Evolutionary conservation across 2,329 filamentous ascomycete species (phyloP).

Genomic region (Cordyceps farinosa): DNA sequence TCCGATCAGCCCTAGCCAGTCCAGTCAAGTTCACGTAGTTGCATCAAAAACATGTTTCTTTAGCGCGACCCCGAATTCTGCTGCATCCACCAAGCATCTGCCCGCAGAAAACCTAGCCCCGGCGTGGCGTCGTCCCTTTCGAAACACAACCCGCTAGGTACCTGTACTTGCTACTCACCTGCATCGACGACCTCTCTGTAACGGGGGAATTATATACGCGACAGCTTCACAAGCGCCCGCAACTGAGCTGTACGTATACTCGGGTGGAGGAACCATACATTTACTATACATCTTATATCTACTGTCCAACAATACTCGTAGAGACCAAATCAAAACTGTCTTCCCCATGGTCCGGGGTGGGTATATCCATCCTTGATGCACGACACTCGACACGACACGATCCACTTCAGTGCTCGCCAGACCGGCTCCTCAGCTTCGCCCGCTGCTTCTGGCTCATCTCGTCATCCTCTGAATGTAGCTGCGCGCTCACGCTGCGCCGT

Average conservation of each 20-base stretch:
- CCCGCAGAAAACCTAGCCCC: neutral
- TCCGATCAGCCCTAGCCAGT: neutral
- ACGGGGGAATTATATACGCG: too few relatives aligned
- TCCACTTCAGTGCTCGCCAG: neutral
- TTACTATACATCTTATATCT: neutral
- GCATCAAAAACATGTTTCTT: neutral
- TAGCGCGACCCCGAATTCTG: too few relatives aligned
- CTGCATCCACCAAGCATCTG: neutral
- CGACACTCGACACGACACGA: neutral
- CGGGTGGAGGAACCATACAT: neutral
- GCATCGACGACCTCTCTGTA: too few relatives aligned
- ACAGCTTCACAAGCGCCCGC: too few relatives aligned
- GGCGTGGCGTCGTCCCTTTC: too few relatives aligned
- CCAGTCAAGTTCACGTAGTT: neutral
- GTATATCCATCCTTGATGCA: slow-evolving; percentile 2
- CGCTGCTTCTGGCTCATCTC: slow-evolving; percentile 23
- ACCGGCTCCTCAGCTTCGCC: neutral
- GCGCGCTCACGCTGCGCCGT: slow-evolving; percentile 1
- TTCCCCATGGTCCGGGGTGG: neutral
- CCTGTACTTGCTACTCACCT: too few relatives aligned
- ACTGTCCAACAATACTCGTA: neutral
- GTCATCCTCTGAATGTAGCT: slow-evolving; percentile 20
- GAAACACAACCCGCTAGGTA: too few relatives aligned
- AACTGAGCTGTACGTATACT: too few relatives aligned
- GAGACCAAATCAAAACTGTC: neutral